Evolutionary conservation across 228 moss, liverwort and hornwort species (phyloP).

Genomic region (Sphagnum fallax): DNA sequence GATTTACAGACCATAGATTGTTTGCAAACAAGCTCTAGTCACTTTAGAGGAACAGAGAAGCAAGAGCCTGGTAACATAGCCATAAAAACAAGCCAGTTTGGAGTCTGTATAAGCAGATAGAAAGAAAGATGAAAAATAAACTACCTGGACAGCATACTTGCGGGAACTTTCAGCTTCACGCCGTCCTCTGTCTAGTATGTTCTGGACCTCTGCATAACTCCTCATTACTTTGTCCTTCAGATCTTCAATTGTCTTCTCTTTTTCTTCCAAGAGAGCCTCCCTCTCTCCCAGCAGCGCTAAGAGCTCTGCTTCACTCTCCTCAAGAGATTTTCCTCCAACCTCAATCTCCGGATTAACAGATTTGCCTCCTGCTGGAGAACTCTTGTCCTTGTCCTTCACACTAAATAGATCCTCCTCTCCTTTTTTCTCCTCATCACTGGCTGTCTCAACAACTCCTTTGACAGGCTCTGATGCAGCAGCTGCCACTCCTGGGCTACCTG

Average conservation of each 20-base stretch:
- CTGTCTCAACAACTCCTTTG: constrained; percentile 11
- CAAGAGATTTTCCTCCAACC: constrained; percentile 4
- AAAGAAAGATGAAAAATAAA: not conserved
- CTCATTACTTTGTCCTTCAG: constrained; percentile 69
- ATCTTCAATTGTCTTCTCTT: constrained; percentile 51
- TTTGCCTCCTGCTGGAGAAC: no score
- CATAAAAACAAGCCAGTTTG: no score
- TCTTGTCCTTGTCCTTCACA: no score
- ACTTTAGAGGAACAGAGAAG: not conserved
- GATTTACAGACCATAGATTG: not conserved
- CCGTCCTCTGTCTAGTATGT: constrained; percentile 57
- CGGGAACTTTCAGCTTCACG: constrained; percentile 77
- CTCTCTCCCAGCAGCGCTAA: constrained; percentile 50
- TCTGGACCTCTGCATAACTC: constrained; percentile 81
- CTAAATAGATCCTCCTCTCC: no score
- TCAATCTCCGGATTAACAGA: constrained; percentile 1
- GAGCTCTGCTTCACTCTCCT: constrained; percentile 21
- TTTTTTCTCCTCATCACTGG: no score
- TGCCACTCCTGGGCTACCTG: constrained; percentile 17
- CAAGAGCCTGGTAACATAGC: no score
- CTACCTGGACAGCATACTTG: constrained; percentile 84
- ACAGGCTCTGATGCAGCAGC: constrained; percentile 30
- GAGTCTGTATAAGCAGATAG: no score
- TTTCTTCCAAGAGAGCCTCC: constrained; percentile 51
- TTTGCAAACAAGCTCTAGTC: not conserved